Base-by-base conservation (phyloP, 148 eudicot species). In the Chenopodium album region DNA sequence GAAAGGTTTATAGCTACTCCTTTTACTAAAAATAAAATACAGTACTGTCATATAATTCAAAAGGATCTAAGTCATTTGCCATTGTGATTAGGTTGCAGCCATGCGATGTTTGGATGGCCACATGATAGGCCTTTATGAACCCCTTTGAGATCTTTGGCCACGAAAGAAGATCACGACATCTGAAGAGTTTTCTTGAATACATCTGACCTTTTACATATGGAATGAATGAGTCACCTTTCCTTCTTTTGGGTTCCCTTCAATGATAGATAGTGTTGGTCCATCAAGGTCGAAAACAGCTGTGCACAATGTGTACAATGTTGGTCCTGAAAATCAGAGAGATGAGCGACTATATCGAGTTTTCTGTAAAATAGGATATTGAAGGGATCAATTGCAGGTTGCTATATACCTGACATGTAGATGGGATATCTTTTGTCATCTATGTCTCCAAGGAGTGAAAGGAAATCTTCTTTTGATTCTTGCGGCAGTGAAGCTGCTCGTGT, bases 321-420 rank as follows among this genome's bases (percentile, higher is more conserved):
- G 98, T 72, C 97, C 96, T 92, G 92, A 70, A 82, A 85, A 56
- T 76, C 19, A 47, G 76, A 44, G 3, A 23, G 44, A 83, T 75
- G 11, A 31, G 60, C 64, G 14, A 62, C 11, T 69, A 37, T 75
- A 26, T 66, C n/a, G 62, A 11, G 37, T 13, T 72, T 31, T 34
- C 71, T 44, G 29, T 11, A 59, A 41, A 23, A 60, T 4, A 7
- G 9, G 4, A 23, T 47, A 65, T 54, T 20, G 67, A 26, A 32
- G 41, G 65, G 65, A 68, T 68, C 29, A 29, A 73, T 34, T 8
- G 50, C 69, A 46, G 23, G 66, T 56, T 16, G 65, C 34, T 76
- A 19, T 11, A 12, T 87, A 93, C 97, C 98, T 87, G 91, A 86
- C 98, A 95, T 95, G 80, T 88, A 93, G 79, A 95, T 92, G 22